These are phyloP conservation scores for Rachicladosporium sp. DNA, from an alignment of 2,329 filamentous ascomycete species.

Conservation along the genomic window DNA sequence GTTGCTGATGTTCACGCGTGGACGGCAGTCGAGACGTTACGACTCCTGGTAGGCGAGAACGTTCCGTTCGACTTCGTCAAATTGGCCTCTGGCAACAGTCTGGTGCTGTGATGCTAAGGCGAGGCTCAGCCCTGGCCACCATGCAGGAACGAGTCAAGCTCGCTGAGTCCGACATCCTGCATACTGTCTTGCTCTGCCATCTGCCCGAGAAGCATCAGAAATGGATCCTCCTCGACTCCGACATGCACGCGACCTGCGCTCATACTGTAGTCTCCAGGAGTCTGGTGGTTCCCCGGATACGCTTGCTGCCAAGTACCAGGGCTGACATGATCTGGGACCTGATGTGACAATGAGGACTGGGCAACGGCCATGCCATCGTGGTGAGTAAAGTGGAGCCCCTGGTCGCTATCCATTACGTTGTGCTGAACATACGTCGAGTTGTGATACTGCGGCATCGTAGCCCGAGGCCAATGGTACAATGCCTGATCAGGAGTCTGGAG, in stretches of 20 bases:
- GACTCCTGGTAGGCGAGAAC: slow-evolving; percentile 71
- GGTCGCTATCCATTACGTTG: too few species aligned
- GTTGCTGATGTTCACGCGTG: slow-evolving; percentile 71
- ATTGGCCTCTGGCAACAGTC: slow-evolving; percentile 49
- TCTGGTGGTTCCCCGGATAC: slow-evolving; percentile 24
- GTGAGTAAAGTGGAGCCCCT: too few species aligned
- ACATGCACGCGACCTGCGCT: slow-evolving; percentile 27
- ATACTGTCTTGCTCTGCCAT: slow-evolving; percentile 68
- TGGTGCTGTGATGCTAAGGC: neutral
- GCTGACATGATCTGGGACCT: too few species aligned
- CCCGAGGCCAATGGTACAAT: too few species aligned
- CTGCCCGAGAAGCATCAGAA: slow-evolving; percentile 66
- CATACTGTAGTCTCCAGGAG: slow-evolving; percentile 32
- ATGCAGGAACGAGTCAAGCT: slow-evolving; percentile 64
- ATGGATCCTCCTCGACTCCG: slow-evolving; percentile 61
- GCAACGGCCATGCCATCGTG: too few species aligned
- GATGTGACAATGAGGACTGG: too few species aligned
- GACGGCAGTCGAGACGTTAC: slow-evolving; percentile 69
- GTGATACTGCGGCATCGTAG: too few species aligned
- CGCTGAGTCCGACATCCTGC: slow-evolving; percentile 51
- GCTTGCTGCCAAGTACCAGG: too few species aligned
- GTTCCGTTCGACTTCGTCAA: slow-evolving; percentile 80
- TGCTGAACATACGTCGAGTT: too few species aligned
- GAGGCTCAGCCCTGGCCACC: neutral
- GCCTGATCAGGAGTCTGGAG: too few species aligned